Conservation (phyloP, 163 green algal genomes). For the Botryococcus braunii region DNA sequence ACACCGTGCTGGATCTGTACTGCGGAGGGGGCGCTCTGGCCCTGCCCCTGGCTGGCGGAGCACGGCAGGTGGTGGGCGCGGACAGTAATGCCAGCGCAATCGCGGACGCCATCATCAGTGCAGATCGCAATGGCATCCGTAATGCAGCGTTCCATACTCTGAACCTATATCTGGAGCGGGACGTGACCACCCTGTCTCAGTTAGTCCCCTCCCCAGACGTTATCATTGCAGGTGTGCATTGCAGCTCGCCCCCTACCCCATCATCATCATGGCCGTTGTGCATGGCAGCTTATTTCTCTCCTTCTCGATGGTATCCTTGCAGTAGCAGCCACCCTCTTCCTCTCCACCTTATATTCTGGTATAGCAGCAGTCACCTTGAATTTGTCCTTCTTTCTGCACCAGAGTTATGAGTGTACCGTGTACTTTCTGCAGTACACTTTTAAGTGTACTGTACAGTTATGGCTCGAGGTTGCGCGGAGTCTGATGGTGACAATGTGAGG, state of each 20-base stretch:
- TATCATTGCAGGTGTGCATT: conserved; percentile 37
- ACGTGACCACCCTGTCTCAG: neutral
- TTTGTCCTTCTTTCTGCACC: neutral
- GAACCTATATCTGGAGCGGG: conserved; percentile 30
- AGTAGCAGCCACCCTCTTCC: neutral
- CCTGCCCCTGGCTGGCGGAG: too few relatives aligned
- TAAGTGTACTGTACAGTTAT: neutral
- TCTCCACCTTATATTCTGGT: neutral
- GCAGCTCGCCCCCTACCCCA: too few relatives aligned
- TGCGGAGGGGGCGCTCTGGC: too few relatives aligned
- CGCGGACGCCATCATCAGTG: conserved; percentile 64
- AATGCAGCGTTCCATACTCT: conserved; percentile 61
- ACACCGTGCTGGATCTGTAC: too few relatives aligned
- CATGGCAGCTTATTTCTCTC: neutral
- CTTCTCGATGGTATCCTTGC: neutral
- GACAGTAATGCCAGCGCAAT: conserved; percentile 56
- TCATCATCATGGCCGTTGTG: neutral
- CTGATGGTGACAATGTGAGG: neutral
- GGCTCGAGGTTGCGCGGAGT: neutral
- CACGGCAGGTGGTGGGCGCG: conserved; percentile 63
- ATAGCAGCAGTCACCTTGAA: neutral
- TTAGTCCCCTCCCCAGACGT: conserved; percentile 12
- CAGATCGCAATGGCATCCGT: conserved; percentile 54
- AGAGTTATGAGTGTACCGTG: neutral
- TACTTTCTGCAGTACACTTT: neutral